Conservation (phyloP, 2,329 filamentous ascomycete species). For the Orbilia javanica region DNA sequence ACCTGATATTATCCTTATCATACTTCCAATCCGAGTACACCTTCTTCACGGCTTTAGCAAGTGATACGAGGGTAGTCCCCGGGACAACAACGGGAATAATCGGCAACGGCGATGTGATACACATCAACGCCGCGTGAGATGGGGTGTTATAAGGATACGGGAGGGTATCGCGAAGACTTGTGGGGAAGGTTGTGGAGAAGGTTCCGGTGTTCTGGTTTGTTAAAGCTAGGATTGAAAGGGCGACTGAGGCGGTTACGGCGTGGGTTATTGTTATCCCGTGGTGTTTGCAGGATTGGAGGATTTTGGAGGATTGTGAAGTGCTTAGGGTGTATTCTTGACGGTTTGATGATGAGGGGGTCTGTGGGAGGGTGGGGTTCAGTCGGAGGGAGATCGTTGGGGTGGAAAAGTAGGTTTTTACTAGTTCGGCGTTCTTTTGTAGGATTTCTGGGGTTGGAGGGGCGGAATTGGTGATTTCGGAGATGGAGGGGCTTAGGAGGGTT, state of each 20-base stretch:
- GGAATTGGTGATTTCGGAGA: background rate
- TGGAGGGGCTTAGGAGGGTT: background rate
- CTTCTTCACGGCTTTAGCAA: background rate
- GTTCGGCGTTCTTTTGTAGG: background rate
- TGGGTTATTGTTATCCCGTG: slow-evolving; percentile 9
- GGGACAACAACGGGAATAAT: background rate
- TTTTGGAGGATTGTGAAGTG: background rate
- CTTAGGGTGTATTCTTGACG: background rate
- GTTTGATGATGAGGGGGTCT: too few relatives aligned
- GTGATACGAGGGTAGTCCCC: background rate
- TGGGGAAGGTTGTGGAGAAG: background rate
- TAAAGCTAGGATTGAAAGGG: slow-evolving; percentile 6
- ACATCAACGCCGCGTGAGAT: background rate
- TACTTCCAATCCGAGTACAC: background rate
- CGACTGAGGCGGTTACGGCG: slow-evolving; percentile 9
- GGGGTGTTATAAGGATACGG: slow-evolving; percentile 11
- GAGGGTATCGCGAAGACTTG: background rate
- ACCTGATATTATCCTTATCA: background rate
- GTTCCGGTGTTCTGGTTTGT: background rate
- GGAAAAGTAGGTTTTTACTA: background rate
- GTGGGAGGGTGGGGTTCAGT: background rate
- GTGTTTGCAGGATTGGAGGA: slow-evolving; percentile 11
- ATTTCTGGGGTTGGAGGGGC: background rate
- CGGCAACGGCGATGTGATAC: background rate
- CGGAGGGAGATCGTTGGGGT: background rate